Conservation (phyloP, 1,284 basidiomycete species). For the Kalmanozyma brasiliensis region DNA sequence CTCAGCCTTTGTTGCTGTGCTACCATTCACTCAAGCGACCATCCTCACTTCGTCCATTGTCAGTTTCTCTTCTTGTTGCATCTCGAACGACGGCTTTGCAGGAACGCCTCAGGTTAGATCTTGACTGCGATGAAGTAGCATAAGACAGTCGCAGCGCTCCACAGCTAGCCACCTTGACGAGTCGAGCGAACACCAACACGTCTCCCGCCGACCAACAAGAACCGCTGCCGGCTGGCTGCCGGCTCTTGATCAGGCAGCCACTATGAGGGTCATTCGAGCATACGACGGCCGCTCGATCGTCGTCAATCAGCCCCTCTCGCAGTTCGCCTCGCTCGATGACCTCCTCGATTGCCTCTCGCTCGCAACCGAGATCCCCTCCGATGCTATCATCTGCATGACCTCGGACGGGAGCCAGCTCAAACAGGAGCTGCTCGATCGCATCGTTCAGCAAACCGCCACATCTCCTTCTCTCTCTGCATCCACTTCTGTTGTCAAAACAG, state of each 20-base stretch:
- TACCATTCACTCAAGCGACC: no score
- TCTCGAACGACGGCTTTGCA: no score
- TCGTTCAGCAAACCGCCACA: slow-evolving; percentile 29
- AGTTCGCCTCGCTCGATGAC: slow-evolving; percentile 60
- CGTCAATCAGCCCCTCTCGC: slow-evolving; percentile 57
- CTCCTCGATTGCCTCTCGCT: slow-evolving; percentile 64
- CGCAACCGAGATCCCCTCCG: slow-evolving; percentile 61
- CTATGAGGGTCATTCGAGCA: slow-evolving; percentile 60
- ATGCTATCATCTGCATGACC: slow-evolving; percentile 66
- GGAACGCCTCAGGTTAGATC: no score
- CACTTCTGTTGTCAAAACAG: slow-evolving; percentile 7
- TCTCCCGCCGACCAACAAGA: no score
- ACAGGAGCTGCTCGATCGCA: slow-evolving; percentile 52
- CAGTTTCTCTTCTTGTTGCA: no score
- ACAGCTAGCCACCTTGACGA: no score
- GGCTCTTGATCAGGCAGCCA: not conserved
- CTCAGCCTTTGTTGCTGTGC: no score
- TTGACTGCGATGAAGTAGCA: no score
- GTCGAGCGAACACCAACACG: no score
- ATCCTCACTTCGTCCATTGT: no score
- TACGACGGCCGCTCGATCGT: slow-evolving; percentile 61
- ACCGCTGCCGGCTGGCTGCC: no score
- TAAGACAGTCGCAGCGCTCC: no score
- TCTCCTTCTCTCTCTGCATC: slow-evolving; percentile 15
- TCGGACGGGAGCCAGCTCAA: slow-evolving; percentile 60